Percentiles rank a stretch among this genome's conserved stretches.
Evolutionary conservation across 2,329 filamentous ascomycete species (phyloP).

Genomic region (Reticulascus tulasneorum): DNA sequence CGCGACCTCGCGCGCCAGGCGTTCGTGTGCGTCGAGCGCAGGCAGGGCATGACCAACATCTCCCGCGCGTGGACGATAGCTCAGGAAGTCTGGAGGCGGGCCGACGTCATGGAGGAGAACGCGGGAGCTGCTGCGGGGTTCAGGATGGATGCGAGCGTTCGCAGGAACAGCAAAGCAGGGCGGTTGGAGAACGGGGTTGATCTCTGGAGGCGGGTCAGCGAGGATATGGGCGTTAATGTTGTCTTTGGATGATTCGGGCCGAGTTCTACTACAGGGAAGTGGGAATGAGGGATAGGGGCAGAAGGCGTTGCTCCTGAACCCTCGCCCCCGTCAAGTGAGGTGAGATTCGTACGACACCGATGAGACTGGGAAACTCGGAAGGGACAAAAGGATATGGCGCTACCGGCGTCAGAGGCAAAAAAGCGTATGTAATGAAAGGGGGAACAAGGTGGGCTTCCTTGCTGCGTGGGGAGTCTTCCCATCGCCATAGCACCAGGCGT

Average conservation of each 20-base stretch:
- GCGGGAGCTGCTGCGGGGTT: constrained; percentile 15
- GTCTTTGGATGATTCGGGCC: constrained; percentile 51
- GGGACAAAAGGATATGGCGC: constrained; percentile 1
- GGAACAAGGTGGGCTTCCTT: too few relatives aligned
- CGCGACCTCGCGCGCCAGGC: constrained; percentile 45
- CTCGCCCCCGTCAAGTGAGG: too few relatives aligned
- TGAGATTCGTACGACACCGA: background rate
- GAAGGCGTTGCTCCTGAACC: too few relatives aligned
- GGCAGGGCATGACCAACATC: constrained; percentile 65
- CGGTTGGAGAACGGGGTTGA: constrained; percentile 27
- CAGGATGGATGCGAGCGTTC: constrained; percentile 6
- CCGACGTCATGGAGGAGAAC: constrained; percentile 32
- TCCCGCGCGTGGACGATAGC: constrained; percentile 57
- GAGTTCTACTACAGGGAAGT: background rate
- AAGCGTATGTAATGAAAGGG: too few relatives aligned
- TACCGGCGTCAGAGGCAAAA: constrained; percentile 2
- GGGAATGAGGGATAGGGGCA: too few relatives aligned
- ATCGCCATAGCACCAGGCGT: too few relatives aligned
- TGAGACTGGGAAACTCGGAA: background rate
- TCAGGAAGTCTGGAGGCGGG: constrained; percentile 56
- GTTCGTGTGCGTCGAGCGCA: constrained; percentile 48
- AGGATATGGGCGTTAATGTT: constrained; percentile 55
- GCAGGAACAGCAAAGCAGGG: background rate
- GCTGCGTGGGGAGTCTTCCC: too few relatives aligned
- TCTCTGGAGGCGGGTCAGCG: constrained; percentile 54